Evolutionary conservation across 768 basidiomycete genomes (phyloP).

Genomic region (Scleroderma bovista): DNA sequence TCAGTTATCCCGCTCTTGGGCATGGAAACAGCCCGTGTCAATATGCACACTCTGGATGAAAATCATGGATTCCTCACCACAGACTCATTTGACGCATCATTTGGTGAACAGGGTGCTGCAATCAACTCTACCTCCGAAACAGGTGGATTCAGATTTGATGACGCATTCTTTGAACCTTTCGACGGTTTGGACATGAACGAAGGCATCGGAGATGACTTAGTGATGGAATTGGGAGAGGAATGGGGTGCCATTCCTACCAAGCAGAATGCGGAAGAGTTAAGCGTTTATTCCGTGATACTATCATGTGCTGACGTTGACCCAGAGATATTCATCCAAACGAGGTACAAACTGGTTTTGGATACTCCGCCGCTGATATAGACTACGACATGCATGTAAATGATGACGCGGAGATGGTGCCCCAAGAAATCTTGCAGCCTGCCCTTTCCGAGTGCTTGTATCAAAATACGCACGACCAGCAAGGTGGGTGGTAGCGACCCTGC

Average conservation of each 20-base stretch:
- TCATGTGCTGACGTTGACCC: conserved; percentile 9
- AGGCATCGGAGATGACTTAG: conserved; percentile 68
- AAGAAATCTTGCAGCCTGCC: background rate
- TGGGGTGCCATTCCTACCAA: conserved; percentile 41
- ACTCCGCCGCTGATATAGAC: conserved; percentile 14
- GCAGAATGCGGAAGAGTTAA: conserved; percentile 13
- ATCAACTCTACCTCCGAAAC: conserved; percentile 52
- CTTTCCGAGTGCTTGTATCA: background rate
- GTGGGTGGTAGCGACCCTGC: no score
- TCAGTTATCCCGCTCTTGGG: conserved; percentile 20
- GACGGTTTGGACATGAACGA: conserved; percentile 55
- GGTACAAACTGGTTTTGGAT: conserved; percentile 12
- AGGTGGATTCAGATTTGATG: conserved; percentile 45
- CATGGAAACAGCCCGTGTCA: conserved; percentile 44
- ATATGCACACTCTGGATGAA: conserved; percentile 64
- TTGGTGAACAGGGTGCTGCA: conserved; percentile 33
- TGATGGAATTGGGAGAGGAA: conserved; percentile 65
- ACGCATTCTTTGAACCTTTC: conserved; percentile 45
- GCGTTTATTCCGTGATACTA: background rate
- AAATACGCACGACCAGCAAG: background rate
- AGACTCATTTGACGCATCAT: conserved; percentile 60
- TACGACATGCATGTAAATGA: conserved; percentile 17
- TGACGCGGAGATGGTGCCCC: background rate
- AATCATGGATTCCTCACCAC: conserved; percentile 63
- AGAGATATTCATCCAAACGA: conserved; percentile 14